Conservation (phyloP, 2,329 filamentous ascomycete species). For the Penicillium corylophilum region DNA sequence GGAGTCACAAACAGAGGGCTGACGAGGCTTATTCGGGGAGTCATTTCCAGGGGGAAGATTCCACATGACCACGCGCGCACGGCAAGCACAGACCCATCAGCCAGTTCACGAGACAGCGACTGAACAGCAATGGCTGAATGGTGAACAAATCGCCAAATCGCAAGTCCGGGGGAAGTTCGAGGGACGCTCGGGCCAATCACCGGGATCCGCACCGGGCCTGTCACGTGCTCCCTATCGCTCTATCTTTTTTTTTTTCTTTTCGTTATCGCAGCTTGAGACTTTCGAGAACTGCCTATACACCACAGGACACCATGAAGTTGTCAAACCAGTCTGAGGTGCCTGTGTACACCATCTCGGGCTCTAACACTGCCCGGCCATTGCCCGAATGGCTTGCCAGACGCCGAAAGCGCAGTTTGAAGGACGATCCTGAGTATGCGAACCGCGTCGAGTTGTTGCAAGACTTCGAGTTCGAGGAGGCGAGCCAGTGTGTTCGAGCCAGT, state of each 20-base stretch:
- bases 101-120: not conserved
- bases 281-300: constrained; percentile 6
- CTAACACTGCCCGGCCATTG: constrained; percentile 79
- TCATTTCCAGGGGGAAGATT: constrained; percentile 35
- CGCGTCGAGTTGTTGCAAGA: constrained; percentile 94
- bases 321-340: constrained; percentile 73
- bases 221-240: constrained; percentile 38
- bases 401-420: constrained; percentile 86
- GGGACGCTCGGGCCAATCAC: constrained; percentile 35
- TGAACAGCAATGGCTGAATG: constrained; percentile 5
- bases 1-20: constrained; percentile 28
- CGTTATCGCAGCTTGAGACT: constrained; percentile 6
- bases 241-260: constrained; percentile 29
- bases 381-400: constrained; percentile 94
- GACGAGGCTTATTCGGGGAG: constrained; percentile 24
- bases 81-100: constrained; percentile 21
- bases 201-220: constrained; percentile 9
- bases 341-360: constrained; percentile 93
- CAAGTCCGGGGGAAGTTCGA: constrained; percentile 34
- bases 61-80: constrained; percentile 20
- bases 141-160: constrained; percentile 11
- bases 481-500: constrained; percentile 81
- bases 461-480: constrained; percentile 96
- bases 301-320: constrained; percentile 45
- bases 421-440: constrained; percentile 88